phyloP scores from a whole-genome alignment of 345 rosid species.

The Populus davidiana region DNA sequence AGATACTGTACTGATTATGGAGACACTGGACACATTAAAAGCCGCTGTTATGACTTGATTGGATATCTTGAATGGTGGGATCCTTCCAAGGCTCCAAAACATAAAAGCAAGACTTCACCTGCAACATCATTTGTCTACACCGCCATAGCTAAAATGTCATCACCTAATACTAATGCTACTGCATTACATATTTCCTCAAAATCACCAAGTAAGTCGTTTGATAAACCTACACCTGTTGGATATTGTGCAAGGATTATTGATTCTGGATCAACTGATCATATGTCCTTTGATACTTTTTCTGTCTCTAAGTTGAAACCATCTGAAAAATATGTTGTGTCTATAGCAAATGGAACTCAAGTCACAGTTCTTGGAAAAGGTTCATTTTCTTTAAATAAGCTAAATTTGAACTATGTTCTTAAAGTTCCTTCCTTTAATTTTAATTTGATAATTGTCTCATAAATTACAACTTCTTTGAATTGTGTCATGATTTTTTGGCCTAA shows the following conservation, averaged over 20 bases:
- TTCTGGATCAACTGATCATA: constrained; percentile 11
- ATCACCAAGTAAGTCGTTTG: neutral
- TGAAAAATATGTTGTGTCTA: neutral
- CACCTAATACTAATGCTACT: too few species aligned
- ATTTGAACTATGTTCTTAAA: neutral
- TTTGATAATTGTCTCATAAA: neutral
- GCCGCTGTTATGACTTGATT: neutral
- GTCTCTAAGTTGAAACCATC: neutral
- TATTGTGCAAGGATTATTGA: neutral
- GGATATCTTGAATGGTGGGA: neutral
- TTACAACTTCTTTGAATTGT: neutral
- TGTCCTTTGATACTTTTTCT: neutral
- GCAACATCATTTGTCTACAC: neutral
- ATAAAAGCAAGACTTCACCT: too few species aligned
- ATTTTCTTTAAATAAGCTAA: neutral
- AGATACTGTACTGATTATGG: neutral
- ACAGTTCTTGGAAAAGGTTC: neutral
- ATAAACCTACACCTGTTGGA: neutral
- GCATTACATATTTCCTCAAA: too few species aligned
- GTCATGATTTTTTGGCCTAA: neutral
- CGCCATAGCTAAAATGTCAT: too few species aligned
- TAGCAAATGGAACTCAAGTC: neutral
- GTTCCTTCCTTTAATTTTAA: neutral
- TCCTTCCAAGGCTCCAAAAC: neutral
- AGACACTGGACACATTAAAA: neutral